Evolutionary conservation across 176 grass and related monocot genomes (phyloP).

Genomic region (Aegilops speltoides): DNA sequence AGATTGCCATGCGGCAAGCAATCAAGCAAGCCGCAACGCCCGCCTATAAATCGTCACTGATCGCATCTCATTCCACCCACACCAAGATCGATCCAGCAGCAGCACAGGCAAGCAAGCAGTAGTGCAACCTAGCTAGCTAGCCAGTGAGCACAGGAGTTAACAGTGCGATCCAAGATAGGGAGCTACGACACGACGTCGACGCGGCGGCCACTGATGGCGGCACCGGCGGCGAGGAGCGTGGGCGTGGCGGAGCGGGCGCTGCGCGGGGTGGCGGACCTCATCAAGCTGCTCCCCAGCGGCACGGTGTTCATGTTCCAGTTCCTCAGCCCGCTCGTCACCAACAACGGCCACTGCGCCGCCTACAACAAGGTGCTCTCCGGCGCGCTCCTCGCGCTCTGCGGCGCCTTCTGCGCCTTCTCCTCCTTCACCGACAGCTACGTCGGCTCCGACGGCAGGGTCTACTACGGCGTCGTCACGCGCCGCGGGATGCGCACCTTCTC

Average conservation of each 20-base stretch:
- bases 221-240: slow-evolving; percentile 17
- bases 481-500: slow-evolving; percentile 54
- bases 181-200: neutral
- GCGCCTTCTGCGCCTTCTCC: slow-evolving; percentile 63
- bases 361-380: slow-evolving; percentile 46
- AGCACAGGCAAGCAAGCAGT: neutral
- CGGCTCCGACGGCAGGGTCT: slow-evolving; percentile 61
- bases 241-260: slow-evolving; percentile 45
- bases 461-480: slow-evolving; percentile 68
- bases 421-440: slow-evolving; percentile 84
- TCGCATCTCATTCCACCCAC: neutral
- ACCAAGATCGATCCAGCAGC: neutral
- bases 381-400: slow-evolving; percentile 46
- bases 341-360: slow-evolving; percentile 57
- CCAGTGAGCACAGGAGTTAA: neutral
- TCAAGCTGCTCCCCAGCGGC: slow-evolving; percentile 82
- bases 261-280: slow-evolving; percentile 57
- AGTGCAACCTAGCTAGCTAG: neutral
- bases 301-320: slow-evolving; percentile 86
- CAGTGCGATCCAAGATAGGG: neutral
- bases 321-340: slow-evolving; percentile 62
- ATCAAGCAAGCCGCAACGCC: neutral
- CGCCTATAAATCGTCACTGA: slow-evolving; percentile 33
- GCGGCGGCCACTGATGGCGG: slow-evolving; percentile 26
- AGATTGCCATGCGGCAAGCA: neutral